These are phyloP conservation scores for Leishmania turanica DNA, from an alignment of 208 protist genomes.

Conservation along the genomic window DNA sequence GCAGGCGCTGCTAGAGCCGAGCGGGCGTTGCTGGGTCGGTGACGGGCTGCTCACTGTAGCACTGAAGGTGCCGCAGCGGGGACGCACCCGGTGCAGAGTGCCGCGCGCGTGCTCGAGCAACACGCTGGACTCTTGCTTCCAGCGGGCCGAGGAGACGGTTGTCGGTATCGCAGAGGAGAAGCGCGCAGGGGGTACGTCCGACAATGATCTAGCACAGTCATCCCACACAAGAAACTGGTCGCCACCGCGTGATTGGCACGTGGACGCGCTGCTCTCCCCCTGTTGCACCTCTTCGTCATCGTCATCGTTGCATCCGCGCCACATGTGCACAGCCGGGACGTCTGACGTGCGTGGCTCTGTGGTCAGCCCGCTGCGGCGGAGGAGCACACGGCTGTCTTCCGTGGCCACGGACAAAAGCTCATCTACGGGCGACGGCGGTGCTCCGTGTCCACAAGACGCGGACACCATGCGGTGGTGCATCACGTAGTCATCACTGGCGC, in stretches of 20 bases:
- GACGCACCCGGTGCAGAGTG: conserved; percentile 18
- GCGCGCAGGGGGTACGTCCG: neutral
- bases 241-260: neutral
- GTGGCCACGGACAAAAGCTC: conserved; percentile 23
- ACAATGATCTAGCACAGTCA: neutral
- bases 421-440: neutral
- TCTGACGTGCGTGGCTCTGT: too few species aligned
- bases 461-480: neutral
- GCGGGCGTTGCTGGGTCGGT: neutral
- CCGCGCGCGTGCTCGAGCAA: conserved; percentile 14
- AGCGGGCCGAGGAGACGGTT: conserved; percentile 10
- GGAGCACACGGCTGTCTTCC: conserved; percentile 24
- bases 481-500: conserved; percentile 11
- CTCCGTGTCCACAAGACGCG: neutral
- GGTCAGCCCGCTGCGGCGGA: conserved; percentile 15
- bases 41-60: neutral
- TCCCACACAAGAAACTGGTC: neutral
- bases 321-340: conserved; percentile 2
- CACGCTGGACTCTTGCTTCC: conserved; percentile 21
- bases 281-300: neutral
- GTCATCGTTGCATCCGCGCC: neutral
- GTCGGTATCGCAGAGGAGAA: neutral
- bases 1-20: neutral
- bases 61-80: conserved; percentile 8
- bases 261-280: neutral